Conservation (phyloP, 2,329 filamentous ascomycete genomes). For the Nakataea oryzae region DNA sequence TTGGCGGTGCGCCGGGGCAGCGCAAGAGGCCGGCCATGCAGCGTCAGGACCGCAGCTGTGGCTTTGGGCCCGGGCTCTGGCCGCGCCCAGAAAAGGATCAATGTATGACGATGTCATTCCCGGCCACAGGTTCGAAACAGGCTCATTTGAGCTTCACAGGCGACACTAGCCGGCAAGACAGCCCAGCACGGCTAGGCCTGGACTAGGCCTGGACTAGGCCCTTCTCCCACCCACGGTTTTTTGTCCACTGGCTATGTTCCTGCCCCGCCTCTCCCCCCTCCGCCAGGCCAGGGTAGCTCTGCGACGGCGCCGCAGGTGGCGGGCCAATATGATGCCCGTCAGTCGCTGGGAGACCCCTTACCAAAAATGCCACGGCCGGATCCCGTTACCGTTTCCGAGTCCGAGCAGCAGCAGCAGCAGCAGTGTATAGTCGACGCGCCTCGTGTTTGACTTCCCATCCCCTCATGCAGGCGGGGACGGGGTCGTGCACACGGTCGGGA, state of each 20-base stretch:
- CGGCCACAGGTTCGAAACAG: conserved; percentile 5
- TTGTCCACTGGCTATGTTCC: too few relatives aligned
- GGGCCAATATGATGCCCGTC: not conserved
- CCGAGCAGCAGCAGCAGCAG: not conserved
- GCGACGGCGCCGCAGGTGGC: not conserved
- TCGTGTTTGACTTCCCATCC: not conserved
- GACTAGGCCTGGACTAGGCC: too few relatives aligned
- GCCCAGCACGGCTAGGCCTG: too few relatives aligned
- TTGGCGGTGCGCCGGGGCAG: not conserved
- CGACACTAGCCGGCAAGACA: not conserved
- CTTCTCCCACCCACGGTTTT: too few relatives aligned
- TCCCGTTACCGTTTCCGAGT: not conserved
- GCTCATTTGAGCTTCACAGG: not conserved
- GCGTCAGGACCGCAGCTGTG: too few relatives aligned
- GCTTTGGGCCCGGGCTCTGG: not conserved
- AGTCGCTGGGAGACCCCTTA: too few relatives aligned
- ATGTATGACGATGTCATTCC: conserved; percentile 19
- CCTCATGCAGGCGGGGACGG: not conserved
- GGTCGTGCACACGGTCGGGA: not conserved
- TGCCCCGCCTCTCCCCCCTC: too few relatives aligned
- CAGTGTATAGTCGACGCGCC: not conserved
- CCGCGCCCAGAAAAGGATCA: not conserved
- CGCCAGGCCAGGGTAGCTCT: too few relatives aligned
- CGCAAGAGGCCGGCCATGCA: not conserved
- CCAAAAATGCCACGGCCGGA: not conserved